Evolutionary conservation across 148 eudicot genomes (phyloP), one percentile per base, ranked within the genome.

Genomic region (Polygonum aviculare): DNA sequence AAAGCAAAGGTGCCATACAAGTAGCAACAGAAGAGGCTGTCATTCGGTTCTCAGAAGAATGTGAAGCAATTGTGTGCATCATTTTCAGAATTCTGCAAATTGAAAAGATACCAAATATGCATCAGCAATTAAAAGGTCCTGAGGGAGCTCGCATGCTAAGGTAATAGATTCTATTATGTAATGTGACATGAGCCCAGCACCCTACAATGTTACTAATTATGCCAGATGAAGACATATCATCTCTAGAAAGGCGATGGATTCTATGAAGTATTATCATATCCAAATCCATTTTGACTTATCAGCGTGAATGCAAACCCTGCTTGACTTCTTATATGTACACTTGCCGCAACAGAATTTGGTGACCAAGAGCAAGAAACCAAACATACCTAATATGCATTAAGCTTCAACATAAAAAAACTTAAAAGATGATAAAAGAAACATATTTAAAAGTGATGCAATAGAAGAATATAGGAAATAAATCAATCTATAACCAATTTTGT

Each of bases 1-100:
- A 79, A 79, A 95, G 99, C 82, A 95, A 91, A 60, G 99, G 99
- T 54, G 99, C 99, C 99, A 95, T 95, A 82, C 99, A 95, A 83
- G 97, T 97, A 81, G 99, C 97, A 81, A 95, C 94, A 77, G 97
- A 96, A 65, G 99, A 93, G 40, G 97, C 83, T 16, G 97, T 89
- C 99, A 95, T 95, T 77, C 97, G 90, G 81, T 95, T 95, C 78
- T 88, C 93, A 75, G 93, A 83, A 72, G 94, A 81, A 83, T 91
- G 91, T 71, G 81, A 80, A 48, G 97, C 90, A 77, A 95, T 77
- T 71, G 90, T 83, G 81, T 91, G 97, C 99, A 95, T 95, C 99
- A 91, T 95, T 84, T 87, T 95, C 75, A 95, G 84, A 63, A 95
- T 83, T 85, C 99, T 95, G 84, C 79, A 74, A 36, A 81, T 71